These are phyloP conservation scores for Jamesozyma gamospora DNA, from an alignment of 805 yeast species.

Conservation along the genomic window DNA sequence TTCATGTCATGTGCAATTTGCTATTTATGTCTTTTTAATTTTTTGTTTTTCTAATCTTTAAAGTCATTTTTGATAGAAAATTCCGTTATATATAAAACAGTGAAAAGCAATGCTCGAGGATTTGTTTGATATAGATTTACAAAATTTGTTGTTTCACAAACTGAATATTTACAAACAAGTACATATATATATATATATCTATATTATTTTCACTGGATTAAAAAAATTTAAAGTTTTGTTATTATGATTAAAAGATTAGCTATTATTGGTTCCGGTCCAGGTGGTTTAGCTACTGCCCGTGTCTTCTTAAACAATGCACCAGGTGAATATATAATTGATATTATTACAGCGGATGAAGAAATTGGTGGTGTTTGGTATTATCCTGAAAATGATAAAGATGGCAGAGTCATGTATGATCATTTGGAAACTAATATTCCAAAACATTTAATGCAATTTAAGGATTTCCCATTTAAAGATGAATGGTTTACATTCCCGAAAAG, in stretches of 20 bases:
- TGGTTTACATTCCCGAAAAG: slow-evolving; percentile 50
- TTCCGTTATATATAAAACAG: neutral
- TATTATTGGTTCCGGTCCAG: slow-evolving; percentile 71
- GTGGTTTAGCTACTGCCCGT: slow-evolving; percentile 56
- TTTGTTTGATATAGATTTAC: no score
- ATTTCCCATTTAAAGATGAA: slow-evolving; percentile 38
- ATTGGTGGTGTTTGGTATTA: slow-evolving; percentile 81
- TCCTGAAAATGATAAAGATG: slow-evolving; percentile 22
- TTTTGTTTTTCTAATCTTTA: no score
- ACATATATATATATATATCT: no score
- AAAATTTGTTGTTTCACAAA: no score
- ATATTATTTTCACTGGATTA: no score
- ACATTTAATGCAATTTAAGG: slow-evolving; percentile 56
- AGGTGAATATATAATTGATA: slow-evolving; percentile 37
- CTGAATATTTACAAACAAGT: no score
- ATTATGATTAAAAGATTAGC: slow-evolving; percentile 33
- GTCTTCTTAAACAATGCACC: slow-evolving; percentile 46
- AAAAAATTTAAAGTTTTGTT: no score
- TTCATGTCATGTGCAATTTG: no score
- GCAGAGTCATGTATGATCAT: slow-evolving; percentile 46
- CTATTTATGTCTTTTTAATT: neutral
- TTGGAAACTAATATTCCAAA: slow-evolving; percentile 64
- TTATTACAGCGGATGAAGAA: slow-evolving; percentile 49
- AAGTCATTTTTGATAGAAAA: no score
- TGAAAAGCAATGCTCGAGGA: no score